Evolutionary conservation across 768 basidiomycete species (phyloP).

Genomic region (Suillus tomentosus): DNA sequence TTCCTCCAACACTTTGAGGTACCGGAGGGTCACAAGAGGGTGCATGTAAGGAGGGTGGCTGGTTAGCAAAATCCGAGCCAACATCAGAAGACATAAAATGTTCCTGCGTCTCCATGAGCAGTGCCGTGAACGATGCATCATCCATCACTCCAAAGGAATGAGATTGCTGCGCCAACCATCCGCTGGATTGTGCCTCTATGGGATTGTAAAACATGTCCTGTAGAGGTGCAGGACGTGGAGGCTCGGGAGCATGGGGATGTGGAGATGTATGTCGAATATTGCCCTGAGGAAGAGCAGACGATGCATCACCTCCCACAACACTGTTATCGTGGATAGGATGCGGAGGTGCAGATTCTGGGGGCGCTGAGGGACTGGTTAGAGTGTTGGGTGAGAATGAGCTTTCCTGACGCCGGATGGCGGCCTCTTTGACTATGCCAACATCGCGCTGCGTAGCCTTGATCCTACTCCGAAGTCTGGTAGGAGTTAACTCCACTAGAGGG

Average conservation of each 20-base stretch:
- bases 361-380: too few relatives aligned
- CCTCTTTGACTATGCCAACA: background rate
- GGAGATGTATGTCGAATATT: background rate
- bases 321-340: background rate
- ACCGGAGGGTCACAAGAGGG: background rate
- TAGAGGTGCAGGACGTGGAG: background rate
- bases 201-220: slow-evolving; percentile 2
- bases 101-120: background rate
- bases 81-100: background rate
- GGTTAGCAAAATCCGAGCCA: background rate
- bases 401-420: background rate
- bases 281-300: background rate
- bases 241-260: background rate
- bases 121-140: background rate
- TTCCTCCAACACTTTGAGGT: background rate
- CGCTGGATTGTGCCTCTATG: background rate
- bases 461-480: background rate
- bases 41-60: background rate
- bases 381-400: too few relatives aligned
- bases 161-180: background rate
- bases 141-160: background rate
- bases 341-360: too few relatives aligned
- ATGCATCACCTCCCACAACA: background rate
- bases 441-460: background rate
- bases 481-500: background rate